Conservation (phyloP, 2,329 filamentous ascomycete species). For the Scleromitrula shiraiana region DNA sequence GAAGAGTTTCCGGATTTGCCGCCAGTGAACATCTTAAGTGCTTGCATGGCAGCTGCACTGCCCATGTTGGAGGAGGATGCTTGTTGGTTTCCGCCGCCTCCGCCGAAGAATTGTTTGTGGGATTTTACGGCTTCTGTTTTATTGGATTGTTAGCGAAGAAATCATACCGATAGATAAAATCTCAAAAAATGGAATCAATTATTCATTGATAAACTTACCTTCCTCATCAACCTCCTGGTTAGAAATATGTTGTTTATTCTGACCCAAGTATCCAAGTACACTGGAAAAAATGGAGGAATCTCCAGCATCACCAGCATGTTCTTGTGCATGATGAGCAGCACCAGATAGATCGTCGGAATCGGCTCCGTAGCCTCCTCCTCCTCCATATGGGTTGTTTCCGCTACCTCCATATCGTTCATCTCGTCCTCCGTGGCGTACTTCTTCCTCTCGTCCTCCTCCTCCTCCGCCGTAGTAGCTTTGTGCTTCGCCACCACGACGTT, state of each 20-base stretch:
- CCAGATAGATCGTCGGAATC: constrained; percentile 43
- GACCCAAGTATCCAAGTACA: constrained; percentile 46
- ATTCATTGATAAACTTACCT: no score
- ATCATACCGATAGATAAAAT: no score
- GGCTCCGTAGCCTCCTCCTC: constrained; percentile 27
- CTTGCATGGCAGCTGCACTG: constrained; percentile 70
- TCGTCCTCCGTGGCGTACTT: constrained; percentile 11
- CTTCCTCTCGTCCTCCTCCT: constrained; percentile 2
- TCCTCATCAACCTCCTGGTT: constrained; percentile 52
- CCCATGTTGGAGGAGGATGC: constrained; percentile 51
- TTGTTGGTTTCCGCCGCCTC: constrained; percentile 37
- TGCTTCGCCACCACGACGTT: constrained; percentile 2
- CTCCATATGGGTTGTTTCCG: constrained; percentile 19
- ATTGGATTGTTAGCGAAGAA: not conserved
- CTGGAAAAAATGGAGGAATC: constrained; percentile 45
- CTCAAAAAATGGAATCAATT: no score
- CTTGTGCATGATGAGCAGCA: constrained; percentile 46
- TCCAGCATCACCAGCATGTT: constrained; percentile 43
- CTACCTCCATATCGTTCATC: constrained; percentile 14
- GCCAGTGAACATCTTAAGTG: constrained; percentile 68
- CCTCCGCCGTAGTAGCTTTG: constrained; percentile 7
- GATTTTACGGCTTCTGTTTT: constrained; percentile 56
- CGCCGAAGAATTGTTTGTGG: constrained; percentile 67
- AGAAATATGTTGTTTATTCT: constrained; percentile 42
- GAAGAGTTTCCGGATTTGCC: constrained; percentile 39